Conservation (phyloP, 345 rosid species). For the Gossypium thurberi region DNA sequence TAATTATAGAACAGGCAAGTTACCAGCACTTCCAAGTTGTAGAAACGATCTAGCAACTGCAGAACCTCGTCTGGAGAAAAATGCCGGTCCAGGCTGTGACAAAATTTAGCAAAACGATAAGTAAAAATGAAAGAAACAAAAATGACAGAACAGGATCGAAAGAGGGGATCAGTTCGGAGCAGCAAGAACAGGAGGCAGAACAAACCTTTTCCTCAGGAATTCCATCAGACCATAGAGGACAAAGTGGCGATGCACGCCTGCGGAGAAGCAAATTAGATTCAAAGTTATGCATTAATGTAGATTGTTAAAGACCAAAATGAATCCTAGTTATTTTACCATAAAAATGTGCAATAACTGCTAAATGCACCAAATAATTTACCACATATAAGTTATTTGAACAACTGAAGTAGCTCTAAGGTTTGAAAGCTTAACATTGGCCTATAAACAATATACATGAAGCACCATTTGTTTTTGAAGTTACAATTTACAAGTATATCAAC, state of each 20-base stretch:
- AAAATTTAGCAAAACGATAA: slow-evolving; percentile 6
- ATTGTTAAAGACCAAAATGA: neutral
- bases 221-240: slow-evolving; percentile 93
- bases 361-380: neutral
- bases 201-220: slow-evolving; percentile 76
- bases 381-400: neutral
- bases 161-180: neutral
- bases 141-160: neutral
- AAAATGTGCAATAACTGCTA: neutral
- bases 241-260: slow-evolving; percentile 94
- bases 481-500: too few species aligned
- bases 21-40: slow-evolving; percentile 95
- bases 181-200: slow-evolving; percentile 3
- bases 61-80: slow-evolving; percentile 90
- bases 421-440: neutral
- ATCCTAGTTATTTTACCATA: neutral
- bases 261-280: slow-evolving; percentile 10
- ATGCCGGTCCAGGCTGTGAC: slow-evolving; percentile 62
- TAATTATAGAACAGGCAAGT: neutral
- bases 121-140: neutral
- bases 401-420: neutral
- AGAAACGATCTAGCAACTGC: slow-evolving; percentile 86
- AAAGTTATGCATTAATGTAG: neutral
- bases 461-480: neutral
- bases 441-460: neutral